phyloP scores from a whole-genome alignment of 1,139 yeast genomes.

The Candida buenavistaensis region DNA sequence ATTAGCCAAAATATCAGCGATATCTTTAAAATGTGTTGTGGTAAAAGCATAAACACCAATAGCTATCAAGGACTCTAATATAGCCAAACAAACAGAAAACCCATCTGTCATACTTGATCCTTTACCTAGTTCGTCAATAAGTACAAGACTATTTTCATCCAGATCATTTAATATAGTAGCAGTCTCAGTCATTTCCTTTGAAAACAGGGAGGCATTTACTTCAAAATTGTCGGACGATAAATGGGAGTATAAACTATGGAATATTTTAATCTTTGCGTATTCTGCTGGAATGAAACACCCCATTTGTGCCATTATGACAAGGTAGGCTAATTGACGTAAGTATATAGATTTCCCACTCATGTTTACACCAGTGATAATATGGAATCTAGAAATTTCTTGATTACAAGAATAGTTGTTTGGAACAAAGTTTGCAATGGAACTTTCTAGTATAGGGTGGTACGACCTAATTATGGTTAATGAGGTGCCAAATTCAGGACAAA shows the following conservation, averaged over 20 bases:
- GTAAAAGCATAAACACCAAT: conserved; percentile 28
- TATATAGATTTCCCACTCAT: conserved; percentile 59
- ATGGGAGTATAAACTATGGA: conserved; percentile 42
- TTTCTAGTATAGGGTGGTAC: conserved; percentile 43
- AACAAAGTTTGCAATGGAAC: conserved; percentile 23
- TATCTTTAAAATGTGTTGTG: conserved; percentile 40
- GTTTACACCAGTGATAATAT: conserved; percentile 47
- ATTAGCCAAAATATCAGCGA: conserved; percentile 28
- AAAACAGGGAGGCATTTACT: conserved; percentile 46
- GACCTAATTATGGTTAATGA: conserved; percentile 28
- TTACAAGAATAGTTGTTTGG: conserved; percentile 38
- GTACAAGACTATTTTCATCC: conserved; percentile 33
- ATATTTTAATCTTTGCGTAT: conserved; percentile 37
- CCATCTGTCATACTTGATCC: conserved; percentile 46
- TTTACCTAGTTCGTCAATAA: conserved; percentile 55
- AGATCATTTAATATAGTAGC: conserved; percentile 37
- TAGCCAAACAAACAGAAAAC: conserved; percentile 37
- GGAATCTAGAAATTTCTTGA: conserved; percentile 35
- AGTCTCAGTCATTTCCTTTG: conserved; percentile 50
- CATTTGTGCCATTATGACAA: conserved; percentile 49
- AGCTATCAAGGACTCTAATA: conserved; percentile 28
- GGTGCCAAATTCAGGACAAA: conserved; percentile 33
- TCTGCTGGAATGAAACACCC: conserved; percentile 54
- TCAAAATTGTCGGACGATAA: conserved; percentile 43
- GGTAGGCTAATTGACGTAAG: conserved; percentile 45